A percentile compares a stretch with the other conserved stretches of the same genome.
phyloP scores from a whole-genome alignment of 2,329 filamentous ascomycete genomes.

The Zymoseptoria tritici region DNA sequence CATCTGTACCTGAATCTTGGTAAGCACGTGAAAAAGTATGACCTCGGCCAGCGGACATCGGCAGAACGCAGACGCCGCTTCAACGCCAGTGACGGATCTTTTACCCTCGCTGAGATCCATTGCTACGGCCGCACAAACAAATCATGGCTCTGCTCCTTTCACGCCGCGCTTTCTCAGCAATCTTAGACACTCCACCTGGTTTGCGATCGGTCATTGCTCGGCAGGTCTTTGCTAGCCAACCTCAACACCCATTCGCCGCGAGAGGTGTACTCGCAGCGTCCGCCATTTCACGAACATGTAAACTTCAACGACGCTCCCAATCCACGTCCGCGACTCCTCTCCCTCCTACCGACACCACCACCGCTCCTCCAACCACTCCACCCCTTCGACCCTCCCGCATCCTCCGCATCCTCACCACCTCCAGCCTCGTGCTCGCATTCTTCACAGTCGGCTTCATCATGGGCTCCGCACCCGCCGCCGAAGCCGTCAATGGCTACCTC shows the following conservation, averaged over 20 bases:
- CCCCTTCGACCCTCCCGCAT: slow-evolving; percentile 4
- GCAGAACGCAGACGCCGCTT: background rate
- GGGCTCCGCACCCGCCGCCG: slow-evolving; percentile 46
- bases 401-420: slow-evolving; percentile 29
- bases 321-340: slow-evolving; percentile 5
- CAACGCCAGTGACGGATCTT: background rate
- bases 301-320: slow-evolving; percentile 8
- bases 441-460: slow-evolving; percentile 52
- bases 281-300: slow-evolving; percentile 1
- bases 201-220: slow-evolving; percentile 12
- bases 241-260: background rate
- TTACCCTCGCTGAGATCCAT: background rate
- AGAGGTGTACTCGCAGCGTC: background rate
- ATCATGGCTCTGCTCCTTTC: background rate
- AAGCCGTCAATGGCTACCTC: slow-evolving; percentile 43
- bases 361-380: background rate
- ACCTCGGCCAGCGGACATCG: background rate
- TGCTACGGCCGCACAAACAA: background rate
- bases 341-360: background rate
- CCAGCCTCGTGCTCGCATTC: slow-evolving; percentile 41
- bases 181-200: slow-evolving; percentile 13
- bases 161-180: slow-evolving; percentile 2
- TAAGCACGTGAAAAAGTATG: background rate
- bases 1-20: background rate
- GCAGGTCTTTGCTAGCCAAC: slow-evolving; percentile 9